phyloP scores from a whole-genome alignment of 2,329 filamentous ascomycete genomes.

The Cadophora sp. region DNA sequence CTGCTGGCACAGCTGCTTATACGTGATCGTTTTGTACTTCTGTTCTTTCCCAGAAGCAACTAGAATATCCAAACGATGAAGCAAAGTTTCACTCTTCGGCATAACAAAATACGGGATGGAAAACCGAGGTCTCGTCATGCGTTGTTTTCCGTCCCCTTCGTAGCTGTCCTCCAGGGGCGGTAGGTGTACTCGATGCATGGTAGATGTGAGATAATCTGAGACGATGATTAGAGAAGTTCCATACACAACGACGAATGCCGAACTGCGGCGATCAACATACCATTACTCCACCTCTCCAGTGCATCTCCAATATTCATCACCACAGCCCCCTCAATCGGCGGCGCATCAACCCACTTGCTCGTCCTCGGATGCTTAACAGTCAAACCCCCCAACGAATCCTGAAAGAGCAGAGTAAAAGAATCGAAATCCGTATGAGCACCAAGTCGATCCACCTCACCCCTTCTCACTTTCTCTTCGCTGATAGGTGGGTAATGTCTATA shows the following conservation, averaged over 20 bases:
- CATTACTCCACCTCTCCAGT: constrained; percentile 28
- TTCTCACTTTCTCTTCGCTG: constrained; percentile 14
- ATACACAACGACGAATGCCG: no score
- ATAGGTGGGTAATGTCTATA: constrained; percentile 52
- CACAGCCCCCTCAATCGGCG: constrained; percentile 50
- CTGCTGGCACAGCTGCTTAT: not conserved
- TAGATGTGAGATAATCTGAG: constrained; percentile 47
- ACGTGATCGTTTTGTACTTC: constrained; percentile 14
- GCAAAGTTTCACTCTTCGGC: constrained; percentile 21
- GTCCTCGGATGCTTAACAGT: constrained; percentile 48
- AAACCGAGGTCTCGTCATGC: constrained; percentile 24
- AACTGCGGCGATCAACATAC: not conserved
- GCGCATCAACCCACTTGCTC: constrained; percentile 45
- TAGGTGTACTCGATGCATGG: constrained; percentile 28
- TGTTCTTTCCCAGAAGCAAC: not conserved
- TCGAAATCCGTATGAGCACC: constrained; percentile 52
- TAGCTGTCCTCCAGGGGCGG: constrained; percentile 21
- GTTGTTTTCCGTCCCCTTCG: not conserved
- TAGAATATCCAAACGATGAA: constrained; percentile 10
- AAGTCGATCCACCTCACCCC: constrained; percentile 24
- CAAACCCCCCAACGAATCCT: constrained; percentile 53
- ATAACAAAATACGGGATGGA: constrained; percentile 32
- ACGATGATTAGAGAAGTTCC: constrained; percentile 33
- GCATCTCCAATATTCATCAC: constrained; percentile 56
- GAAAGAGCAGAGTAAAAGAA: constrained; percentile 54